These are phyloP conservation scores for Solanum medicagineum DNA, from an alignment of 257 asterid genomes.

Conservation along the genomic window DNA sequence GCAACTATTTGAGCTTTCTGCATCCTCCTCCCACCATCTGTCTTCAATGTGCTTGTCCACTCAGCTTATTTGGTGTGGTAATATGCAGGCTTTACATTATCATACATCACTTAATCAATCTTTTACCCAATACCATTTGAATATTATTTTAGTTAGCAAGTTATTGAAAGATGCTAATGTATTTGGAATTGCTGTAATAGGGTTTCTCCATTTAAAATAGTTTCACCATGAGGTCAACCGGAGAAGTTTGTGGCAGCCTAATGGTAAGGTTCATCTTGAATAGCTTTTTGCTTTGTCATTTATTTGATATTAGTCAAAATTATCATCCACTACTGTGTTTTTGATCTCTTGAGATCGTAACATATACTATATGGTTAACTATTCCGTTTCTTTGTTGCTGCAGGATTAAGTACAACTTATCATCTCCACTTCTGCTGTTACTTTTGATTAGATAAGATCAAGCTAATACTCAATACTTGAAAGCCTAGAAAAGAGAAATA, in stretches of 20 bases:
- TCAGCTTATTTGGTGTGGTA: not conserved
- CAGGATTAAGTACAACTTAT: constrained; percentile 70
- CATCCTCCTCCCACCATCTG: not conserved
- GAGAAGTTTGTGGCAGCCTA: constrained; percentile 80
- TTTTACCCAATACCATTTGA: not conserved
- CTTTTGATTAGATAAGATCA: constrained; percentile 48
- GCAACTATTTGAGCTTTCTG: not conserved
- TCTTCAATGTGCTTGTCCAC: not conserved
- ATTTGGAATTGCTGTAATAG: constrained; percentile 21
- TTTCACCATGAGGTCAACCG: constrained; percentile 27
- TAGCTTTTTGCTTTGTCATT: not conserved
- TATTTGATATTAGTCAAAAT: not conserved
- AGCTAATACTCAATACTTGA: constrained; percentile 34
- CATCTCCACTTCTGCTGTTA: constrained; percentile 43
- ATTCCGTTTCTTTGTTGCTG: constrained; percentile 35
- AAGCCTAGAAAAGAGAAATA: constrained; percentile 33
- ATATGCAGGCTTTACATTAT: not conserved
- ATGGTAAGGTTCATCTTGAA: constrained; percentile 50
- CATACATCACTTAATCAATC: not conserved
- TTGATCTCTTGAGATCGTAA: not conserved
- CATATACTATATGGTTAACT: constrained; percentile 9
- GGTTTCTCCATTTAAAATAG: constrained; percentile 65
- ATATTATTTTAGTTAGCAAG: not conserved
- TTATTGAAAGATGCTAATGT: not conserved
- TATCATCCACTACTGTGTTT: not conserved